phyloP scores from a whole-genome alignment of 2,329 filamentous ascomycete species.

The Aspergillus awamori region DNA sequence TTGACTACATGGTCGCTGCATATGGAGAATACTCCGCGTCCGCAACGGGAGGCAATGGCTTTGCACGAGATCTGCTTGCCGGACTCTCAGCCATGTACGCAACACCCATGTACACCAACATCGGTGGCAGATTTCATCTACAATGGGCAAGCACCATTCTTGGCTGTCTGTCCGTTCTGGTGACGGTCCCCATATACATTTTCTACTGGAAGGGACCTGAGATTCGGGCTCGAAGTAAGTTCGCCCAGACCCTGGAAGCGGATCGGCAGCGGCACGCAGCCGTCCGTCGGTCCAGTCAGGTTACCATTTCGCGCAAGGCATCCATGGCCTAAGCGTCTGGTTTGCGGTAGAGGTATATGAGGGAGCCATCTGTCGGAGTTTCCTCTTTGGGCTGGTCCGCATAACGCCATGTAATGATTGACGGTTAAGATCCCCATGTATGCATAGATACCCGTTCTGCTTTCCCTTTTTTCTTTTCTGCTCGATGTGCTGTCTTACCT shows the following conservation, averaged over 20 bases:
- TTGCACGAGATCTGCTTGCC: conserved; percentile 72
- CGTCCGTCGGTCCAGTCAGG: conserved; percentile 23
- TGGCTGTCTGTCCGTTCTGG: conserved; percentile 52
- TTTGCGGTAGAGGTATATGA: neutral
- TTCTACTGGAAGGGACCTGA: conserved; percentile 60
- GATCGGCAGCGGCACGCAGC: conserved; percentile 24
- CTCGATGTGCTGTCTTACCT: too few relatives aligned
- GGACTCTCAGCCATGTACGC: conserved; percentile 71
- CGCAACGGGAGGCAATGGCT: conserved; percentile 75
- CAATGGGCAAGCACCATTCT: conserved; percentile 59
- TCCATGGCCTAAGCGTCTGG: conserved; percentile 4
- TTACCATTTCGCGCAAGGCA: conserved; percentile 17
- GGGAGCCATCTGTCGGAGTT: neutral
- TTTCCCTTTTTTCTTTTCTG: too few relatives aligned
- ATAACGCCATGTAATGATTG: neutral
- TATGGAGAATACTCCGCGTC: conserved; percentile 75
- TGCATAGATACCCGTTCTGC: too few relatives aligned
- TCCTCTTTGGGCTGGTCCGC: neutral
- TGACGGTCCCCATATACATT: conserved; percentile 58
- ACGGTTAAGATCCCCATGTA: too few relatives aligned
- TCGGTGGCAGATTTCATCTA: conserved; percentile 48
- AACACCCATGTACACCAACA: conserved; percentile 62
- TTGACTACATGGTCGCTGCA: conserved; percentile 76
- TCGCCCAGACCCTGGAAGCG: conserved; percentile 49
- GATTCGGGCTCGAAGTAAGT: conserved; percentile 55